Conservation (phyloP, 768 basidiomycete genomes). For the Cyathus striatus region DNA sequence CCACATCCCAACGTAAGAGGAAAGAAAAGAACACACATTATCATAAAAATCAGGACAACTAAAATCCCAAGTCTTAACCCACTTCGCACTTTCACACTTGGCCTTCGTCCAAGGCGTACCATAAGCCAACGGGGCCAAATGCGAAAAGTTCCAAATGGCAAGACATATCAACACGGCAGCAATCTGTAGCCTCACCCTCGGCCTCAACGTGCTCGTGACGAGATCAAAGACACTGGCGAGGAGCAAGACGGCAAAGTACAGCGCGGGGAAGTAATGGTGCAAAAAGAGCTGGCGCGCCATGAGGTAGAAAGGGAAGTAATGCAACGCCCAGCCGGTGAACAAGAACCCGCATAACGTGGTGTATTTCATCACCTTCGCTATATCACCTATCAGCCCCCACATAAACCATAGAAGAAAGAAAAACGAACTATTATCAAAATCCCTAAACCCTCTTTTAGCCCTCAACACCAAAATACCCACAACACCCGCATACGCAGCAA, state of each 20-base stretch:
- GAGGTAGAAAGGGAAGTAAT: slow-evolving; percentile 96
- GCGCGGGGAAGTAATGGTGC: slow-evolving; percentile 95
- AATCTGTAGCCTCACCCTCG: slow-evolving; percentile 74
- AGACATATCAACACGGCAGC: slow-evolving; percentile 69
- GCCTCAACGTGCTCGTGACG: slow-evolving; percentile 71
- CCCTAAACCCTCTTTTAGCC: slow-evolving; percentile 84
- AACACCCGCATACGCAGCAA: slow-evolving; percentile 59
- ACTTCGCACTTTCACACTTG: slow-evolving; percentile 71
- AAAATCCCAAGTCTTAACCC: slow-evolving; percentile 97
- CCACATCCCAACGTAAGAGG: neutral
- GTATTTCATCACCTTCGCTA: slow-evolving; percentile 90
- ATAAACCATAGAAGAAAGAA: neutral
- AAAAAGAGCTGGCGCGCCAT: slow-evolving; percentile 97
- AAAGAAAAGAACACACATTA: slow-evolving; percentile 40
- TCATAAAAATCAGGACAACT: slow-evolving; percentile 73
- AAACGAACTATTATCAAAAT: slow-evolving; percentile 85
- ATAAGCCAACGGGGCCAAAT: slow-evolving; percentile 81
- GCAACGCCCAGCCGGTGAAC: slow-evolving; percentile 85
- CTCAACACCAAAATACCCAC: slow-evolving; percentile 83
- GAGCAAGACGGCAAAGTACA: slow-evolving; percentile 89
- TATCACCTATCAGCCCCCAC: no score
- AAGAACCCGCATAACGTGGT: slow-evolving; percentile 89
- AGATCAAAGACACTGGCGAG: slow-evolving; percentile 80
- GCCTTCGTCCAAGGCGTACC: slow-evolving; percentile 82
- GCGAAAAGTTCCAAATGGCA: slow-evolving; percentile 71